Base-by-base conservation (phyloP, 2,329 filamentous ascomycete species). In the Aspergillus fumigatus region DNA sequence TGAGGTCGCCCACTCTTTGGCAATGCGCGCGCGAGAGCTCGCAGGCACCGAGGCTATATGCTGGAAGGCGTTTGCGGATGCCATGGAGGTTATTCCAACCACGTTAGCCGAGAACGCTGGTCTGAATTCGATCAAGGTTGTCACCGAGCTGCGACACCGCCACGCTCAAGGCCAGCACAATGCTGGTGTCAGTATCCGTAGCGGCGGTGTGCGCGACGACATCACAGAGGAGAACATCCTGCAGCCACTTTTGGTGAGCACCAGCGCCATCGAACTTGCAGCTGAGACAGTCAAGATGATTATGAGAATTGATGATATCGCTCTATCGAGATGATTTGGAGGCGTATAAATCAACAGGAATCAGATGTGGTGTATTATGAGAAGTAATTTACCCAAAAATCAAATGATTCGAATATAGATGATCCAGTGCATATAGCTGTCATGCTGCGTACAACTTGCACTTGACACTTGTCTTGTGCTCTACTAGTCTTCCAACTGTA, bases 231-330 rank as follows among this genome's bases (percentile, higher is more conserved):
- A 97, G 82, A 96, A 96, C 64, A 94, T 99, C 54, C 81, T 99
- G 72, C 94, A 99, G 80, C 94, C 94, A 19, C 80, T 99, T 71
- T 80, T 99, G 60, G 94, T 99, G 60, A 96, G 92, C 82, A 99
- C 94, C 56, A 97, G 93, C 75, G 92, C 94, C 25, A 94, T 99
- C 68, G 93, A 99, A 80, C 78, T 99, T 75, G 94, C 94, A 29
- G 92, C 93, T 7, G 94, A 99, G 83, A 99, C 94, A 59, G 94
- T 97, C 67, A 99, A 97, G 86, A 94, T 96, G 91, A 87, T 88
- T 71, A 77, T 88, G 70, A 80, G 86, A 72, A 88, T 88, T 72
- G 84, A 86, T 70, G 84, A 87, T 69, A 85, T 87, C 74, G 83
- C 83, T 52, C 71, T 87, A 67, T 79, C 79, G 62, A 72, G 78